Evolutionary conservation across 2,329 filamentous ascomycete genomes (phyloP).

Genomic region (Aspergillus tanneri): DNA sequence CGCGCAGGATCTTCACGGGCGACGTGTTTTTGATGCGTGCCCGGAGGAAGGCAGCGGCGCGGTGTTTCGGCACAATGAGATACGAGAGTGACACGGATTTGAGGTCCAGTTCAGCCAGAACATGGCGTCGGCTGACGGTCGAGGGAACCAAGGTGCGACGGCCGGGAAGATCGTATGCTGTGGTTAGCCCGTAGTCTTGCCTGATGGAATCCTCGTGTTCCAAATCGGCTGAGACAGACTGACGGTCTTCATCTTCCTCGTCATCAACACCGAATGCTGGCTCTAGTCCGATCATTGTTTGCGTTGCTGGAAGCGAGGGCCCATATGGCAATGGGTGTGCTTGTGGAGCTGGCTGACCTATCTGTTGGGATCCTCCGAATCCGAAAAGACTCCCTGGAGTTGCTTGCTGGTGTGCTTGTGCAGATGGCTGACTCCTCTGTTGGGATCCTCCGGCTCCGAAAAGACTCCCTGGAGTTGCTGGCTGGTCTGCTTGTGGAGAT

Average conservation of each 20-base stretch:
- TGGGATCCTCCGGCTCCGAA: not conserved
- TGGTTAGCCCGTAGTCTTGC: conserved; percentile 44
- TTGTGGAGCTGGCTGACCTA: no score
- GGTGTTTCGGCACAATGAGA: conserved; percentile 42
- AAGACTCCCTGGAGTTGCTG: no score
- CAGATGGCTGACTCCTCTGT: not conserved
- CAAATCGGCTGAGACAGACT: conserved; percentile 9
- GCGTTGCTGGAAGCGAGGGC: not conserved
- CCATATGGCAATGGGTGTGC: no score
- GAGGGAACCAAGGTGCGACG: conserved; percentile 39
- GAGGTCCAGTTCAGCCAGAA: conserved; percentile 39
- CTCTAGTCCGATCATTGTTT: not conserved
- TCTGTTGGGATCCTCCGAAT: no score
- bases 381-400: no score
- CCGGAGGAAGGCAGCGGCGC: conserved; percentile 41
- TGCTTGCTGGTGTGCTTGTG: not conserved
- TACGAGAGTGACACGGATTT: conserved; percentile 37
- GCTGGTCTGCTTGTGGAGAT: no score
- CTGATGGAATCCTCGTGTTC: conserved; percentile 36
- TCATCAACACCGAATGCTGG: not conserved
- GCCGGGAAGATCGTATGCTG: conserved; percentile 43
- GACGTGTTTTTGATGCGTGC: conserved; percentile 42
- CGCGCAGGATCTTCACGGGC: conserved; percentile 30
- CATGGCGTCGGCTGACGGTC: conserved; percentile 35
- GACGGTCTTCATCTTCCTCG: conserved; percentile 12